Conservation (phyloP, 306 rosid genomes). For the Lathyrus tuberosus region DNA sequence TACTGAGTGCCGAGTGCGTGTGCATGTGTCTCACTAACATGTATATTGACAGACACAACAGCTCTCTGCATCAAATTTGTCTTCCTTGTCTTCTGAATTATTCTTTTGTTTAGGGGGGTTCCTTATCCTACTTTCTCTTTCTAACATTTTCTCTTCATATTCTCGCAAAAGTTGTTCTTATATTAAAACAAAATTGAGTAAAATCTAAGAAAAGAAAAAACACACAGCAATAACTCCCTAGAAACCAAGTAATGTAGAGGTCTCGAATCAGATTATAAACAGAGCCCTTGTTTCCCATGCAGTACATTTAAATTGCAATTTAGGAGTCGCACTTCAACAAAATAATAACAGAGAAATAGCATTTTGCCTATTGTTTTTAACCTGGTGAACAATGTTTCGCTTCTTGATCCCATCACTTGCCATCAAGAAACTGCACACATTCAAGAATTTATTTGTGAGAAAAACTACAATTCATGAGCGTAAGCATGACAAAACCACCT, state of each 20-base stretch:
- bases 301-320: slow-evolving; percentile 8
- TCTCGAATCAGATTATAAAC: background rate
- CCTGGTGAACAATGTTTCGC: slow-evolving; percentile 71
- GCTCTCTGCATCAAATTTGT: background rate
- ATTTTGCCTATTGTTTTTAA: slow-evolving; percentile 28
- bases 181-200: background rate
- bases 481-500: slow-evolving; percentile 2
- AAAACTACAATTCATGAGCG: slow-evolving; percentile 20
- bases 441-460: slow-evolving; percentile 43
- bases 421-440: slow-evolving; percentile 77
- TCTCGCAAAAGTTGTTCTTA: background rate
- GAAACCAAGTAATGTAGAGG: slow-evolving; percentile 10
- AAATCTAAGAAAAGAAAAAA: background rate
- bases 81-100: background rate
- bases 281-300: slow-evolving; percentile 4
- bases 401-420: slow-evolving; percentile 96
- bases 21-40: background rate
- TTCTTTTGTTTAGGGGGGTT: slow-evolving; percentile 6
- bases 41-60: background rate
- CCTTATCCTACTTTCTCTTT: slow-evolving; percentile 2
- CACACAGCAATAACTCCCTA: background rate
- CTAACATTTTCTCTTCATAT: slow-evolving; percentile 1
- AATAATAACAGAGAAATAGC: slow-evolving; percentile 19
- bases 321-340: slow-evolving; percentile 15
- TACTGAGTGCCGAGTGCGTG: background rate